Evolutionary conservation across 306 rosid genomes (phyloP).

Genomic region (Medicago truncatula): MtrunA17r5.0-ANR NC_053047.1:41390001-41390500

Average conservation of each 20-base stretch:
- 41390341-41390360: constrained; percentile 63
- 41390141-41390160: constrained; percentile 33
- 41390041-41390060: constrained; percentile 49
- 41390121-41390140: constrained; percentile 37
- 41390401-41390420: constrained; percentile 75
- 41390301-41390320: constrained; percentile 83
- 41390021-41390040: constrained; percentile 59
- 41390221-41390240: constrained; percentile 82
- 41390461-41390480: constrained; percentile 73
- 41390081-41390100: constrained; percentile 46
- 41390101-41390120: constrained; percentile 56
- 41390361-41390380: constrained; percentile 63
- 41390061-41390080: constrained; percentile 37
- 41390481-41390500: constrained; percentile 62
- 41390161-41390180: constrained; percentile 36
- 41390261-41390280: constrained; percentile 59
- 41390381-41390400: constrained; percentile 63
- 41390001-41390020: constrained; percentile 76
- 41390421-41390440: constrained; percentile 68
- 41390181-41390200: constrained; percentile 45
- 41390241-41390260: constrained; percentile 62
- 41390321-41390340: constrained; percentile 59
- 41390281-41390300: constrained; percentile 65
- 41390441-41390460: constrained; percentile 82
- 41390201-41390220: constrained; percentile 40